Evolutionary conservation across 164 flowering plant genomes (phyloP).

Genomic region (Vitis rupestris): DNA sequence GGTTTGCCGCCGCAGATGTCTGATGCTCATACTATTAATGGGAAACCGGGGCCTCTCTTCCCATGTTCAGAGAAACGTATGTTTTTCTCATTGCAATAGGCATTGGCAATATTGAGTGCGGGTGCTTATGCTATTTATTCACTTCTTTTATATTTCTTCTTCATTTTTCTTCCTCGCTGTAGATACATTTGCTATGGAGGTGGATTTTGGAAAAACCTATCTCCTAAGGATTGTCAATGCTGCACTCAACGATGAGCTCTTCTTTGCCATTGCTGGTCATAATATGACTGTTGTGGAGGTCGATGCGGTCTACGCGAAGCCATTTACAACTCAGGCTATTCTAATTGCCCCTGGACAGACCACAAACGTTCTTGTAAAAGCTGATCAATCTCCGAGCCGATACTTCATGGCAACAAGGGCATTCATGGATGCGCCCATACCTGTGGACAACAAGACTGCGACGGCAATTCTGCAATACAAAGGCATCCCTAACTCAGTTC

Average conservation of each 20-base stretch:
- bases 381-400: constrained; percentile 19
- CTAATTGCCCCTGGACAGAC: constrained; percentile 41
- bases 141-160: too few relatives aligned
- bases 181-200: constrained; percentile 17
- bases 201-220: constrained; percentile 28
- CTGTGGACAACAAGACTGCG: constrained; percentile 35
- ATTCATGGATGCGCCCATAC: constrained; percentile 32
- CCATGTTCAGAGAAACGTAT: constrained; percentile 24
- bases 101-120: too few relatives aligned
- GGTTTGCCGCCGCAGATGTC: constrained; percentile 37
- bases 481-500: constrained; percentile 19
- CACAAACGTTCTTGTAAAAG: constrained; percentile 28
- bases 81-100: not conserved
- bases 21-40: constrained; percentile 42
- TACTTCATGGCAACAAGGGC: constrained; percentile 31
- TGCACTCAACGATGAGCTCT: constrained; percentile 43
- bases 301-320: constrained; percentile 37
- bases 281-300: constrained; percentile 32
- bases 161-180: not conserved
- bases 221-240: constrained; percentile 36
- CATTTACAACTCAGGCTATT: constrained; percentile 26
- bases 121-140: too few relatives aligned
- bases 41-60: constrained; percentile 36
- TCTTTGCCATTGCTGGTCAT: constrained; percentile 39
- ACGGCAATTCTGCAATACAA: constrained; percentile 30